phyloP scores from a whole-genome alignment of 495 filamentous ascomycete species.

The Entonaema liquescens region DNA sequence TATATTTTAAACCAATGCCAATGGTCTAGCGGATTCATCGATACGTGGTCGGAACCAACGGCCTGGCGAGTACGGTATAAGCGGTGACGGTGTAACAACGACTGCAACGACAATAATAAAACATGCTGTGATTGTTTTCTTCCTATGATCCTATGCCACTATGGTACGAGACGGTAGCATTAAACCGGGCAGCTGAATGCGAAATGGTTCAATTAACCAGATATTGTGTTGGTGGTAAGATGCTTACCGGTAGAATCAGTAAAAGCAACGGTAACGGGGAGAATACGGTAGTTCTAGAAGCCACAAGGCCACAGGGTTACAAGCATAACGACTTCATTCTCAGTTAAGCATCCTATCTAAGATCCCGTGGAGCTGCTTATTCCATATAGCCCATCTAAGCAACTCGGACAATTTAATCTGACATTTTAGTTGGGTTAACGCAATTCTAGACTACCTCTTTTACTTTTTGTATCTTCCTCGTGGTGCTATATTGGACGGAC shows the following conservation, averaged over 20 bases:
- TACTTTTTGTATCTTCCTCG: background rate
- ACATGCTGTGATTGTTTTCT: background rate
- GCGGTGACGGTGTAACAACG: constrained; percentile 23
- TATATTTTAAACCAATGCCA: background rate
- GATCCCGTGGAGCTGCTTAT: constrained; percentile 1
- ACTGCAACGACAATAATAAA: constrained; percentile 22
- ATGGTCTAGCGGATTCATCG: constrained; percentile 7
- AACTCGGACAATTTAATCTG: constrained; percentile 24
- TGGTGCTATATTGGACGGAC: constrained; percentile 2
- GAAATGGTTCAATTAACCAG: constrained; percentile 21
- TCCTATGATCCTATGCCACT: no score
- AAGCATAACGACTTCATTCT: background rate
- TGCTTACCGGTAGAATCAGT: constrained; percentile 36
- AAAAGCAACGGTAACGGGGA: background rate
- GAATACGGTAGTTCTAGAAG: constrained; percentile 20
- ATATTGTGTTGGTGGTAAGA: constrained; percentile 36
- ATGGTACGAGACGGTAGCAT: constrained; percentile 9
- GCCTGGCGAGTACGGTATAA: background rate
- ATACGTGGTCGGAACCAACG: constrained; percentile 16
- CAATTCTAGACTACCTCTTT: constrained; percentile 19
- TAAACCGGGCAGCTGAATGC: constrained; percentile 21
- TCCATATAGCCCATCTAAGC: constrained; percentile 28
- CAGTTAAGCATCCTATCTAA: background rate
- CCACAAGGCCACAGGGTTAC: background rate
- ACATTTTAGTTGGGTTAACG: constrained; percentile 18